Base-by-base conservation (phyloP, 495 filamentous ascomycete species). In the Neohortaea acidophila region DNA sequence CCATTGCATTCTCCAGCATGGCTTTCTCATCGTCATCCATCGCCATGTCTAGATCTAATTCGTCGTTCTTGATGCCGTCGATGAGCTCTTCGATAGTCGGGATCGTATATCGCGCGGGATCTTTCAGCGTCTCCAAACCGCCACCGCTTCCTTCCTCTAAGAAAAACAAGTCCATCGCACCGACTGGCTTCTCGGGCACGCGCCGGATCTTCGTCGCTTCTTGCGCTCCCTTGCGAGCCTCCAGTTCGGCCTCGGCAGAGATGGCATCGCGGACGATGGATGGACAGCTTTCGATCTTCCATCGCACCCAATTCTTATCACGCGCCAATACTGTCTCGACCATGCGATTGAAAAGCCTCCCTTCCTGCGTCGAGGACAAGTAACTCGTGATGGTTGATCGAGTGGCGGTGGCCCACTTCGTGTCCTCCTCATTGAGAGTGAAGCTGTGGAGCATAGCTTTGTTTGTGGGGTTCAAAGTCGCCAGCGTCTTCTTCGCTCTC, bases 301-400 rank as follows among this genome's bases (percentile, higher is more conserved):
- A 99, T 33, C 81, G 79, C 28, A 86, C 84, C 89, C 89, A 99
- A 49, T 94, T 92, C 58, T 93, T 94, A 59, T 99, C 89, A 41
- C 89, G 69, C 4, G 84, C 81, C 15, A 99, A 68, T 13, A 96
- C 84, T 3, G 85, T 94, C 51, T 94, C 87, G 24, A 99, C 82
- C 72, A 93, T 85, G 20, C 89, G 81, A 55, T 81, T 82, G 59
- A 94, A 99, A 57, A 91, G 89, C 39, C 78, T 79, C 11, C 91
- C 91, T 40, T 83, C 77, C 10, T 77, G 79, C 50, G 81, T 66
- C 44, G 76, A 76, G 12, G 30, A 28, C 21, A 99, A 68, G 54
- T 93, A 92, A 15, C 66, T 68, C 35, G 75, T 74, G 40, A 99
- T 91, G 2, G 63, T 59, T 24, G 67, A 67, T 47, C 79, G 78